Evolutionary conservation across 2,329 filamentous ascomycete genomes (phyloP).

Genomic region (Stachybotrys elegans): DNA sequence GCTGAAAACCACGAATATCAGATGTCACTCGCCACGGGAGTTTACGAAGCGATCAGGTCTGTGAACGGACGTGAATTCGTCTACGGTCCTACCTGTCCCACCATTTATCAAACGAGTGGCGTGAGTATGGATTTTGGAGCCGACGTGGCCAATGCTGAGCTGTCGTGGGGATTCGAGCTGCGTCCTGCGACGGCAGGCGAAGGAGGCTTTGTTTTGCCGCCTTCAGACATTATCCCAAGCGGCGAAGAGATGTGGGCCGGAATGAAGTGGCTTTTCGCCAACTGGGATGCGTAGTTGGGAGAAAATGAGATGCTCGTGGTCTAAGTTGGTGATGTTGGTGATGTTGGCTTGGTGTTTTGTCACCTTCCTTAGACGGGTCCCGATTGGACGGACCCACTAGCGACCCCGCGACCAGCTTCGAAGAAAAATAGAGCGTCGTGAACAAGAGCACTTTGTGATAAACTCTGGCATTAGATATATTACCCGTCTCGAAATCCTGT

Average conservation of each 20-base stretch:
- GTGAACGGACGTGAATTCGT: conserved; percentile 33
- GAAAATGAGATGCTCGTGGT: conserved; percentile 36
- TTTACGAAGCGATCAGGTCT: conserved; percentile 43
- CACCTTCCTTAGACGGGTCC: too few species aligned
- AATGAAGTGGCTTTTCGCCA: conserved; percentile 53
- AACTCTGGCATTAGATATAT: too few species aligned
- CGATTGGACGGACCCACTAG: too few species aligned
- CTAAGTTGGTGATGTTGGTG: too few species aligned
- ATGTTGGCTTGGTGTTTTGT: too few species aligned
- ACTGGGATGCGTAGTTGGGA: too few species aligned
- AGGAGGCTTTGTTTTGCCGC: conserved; percentile 35
- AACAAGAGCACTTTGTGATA: too few species aligned
- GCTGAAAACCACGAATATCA: conserved; percentile 43
- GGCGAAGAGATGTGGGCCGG: conserved; percentile 39
- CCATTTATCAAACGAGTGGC: conserved; percentile 53
- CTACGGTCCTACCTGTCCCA: conserved; percentile 51
- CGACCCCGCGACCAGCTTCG: too few species aligned
- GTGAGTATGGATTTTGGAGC: conserved; percentile 40
- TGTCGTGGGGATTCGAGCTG: conserved; percentile 36
- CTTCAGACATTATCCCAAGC: conserved; percentile 35
- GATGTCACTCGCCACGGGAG: conserved; percentile 40
- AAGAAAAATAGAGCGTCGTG: too few species aligned
- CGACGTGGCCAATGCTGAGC: conserved; percentile 35
- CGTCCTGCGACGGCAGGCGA: conserved; percentile 25
- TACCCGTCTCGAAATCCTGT: too few species aligned